These are phyloP conservation scores for Terfezia claveryi DNA, from an alignment of 495 filamentous ascomycete genomes.

Conservation along the genomic window DNA sequence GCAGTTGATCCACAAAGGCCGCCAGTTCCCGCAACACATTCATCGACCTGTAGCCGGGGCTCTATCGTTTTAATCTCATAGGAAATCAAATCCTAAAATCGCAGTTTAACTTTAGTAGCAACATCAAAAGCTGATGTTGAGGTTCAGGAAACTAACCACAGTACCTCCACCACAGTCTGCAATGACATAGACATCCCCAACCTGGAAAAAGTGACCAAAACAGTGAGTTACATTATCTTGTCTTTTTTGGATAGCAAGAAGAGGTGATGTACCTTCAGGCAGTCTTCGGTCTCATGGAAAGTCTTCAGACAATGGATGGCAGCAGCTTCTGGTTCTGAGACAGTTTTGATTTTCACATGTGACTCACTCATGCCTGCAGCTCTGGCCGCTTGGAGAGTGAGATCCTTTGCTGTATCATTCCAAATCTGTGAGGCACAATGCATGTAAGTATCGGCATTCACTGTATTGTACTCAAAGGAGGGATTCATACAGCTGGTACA, in stretches of 20 bases:
- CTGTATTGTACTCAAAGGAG: background rate
- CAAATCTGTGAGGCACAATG: conserved; percentile 20
- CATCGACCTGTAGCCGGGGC: conserved; percentile 31
- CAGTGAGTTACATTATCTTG: background rate
- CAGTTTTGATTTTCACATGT: conserved; percentile 24
- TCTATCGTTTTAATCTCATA: conserved; percentile 26
- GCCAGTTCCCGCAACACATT: conserved; percentile 42
- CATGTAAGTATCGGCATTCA: background rate
- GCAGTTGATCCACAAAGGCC: conserved; percentile 44
- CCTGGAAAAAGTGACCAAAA: conserved; percentile 3
- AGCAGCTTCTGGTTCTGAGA: conserved; percentile 34
- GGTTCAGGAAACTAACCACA: conserved; percentile 21
- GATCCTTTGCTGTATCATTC: conserved; percentile 30
- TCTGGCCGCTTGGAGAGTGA: conserved; percentile 25
- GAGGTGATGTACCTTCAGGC: conserved; percentile 1
- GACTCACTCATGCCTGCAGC: conserved; percentile 29
- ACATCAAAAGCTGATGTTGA: background rate
- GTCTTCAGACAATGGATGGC: conserved; percentile 9
- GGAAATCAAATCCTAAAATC: conserved; percentile 19
- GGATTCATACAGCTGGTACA: conserved; percentile 24
- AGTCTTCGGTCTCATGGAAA: conserved; percentile 1
- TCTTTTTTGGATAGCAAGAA: background rate
- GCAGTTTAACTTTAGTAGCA: background rate
- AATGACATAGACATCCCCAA: conserved; percentile 48
- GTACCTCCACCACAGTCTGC: conserved; percentile 58